A percentile compares a stretch with the other conserved stretches of the same genome.
Evolutionary conservation across 2,329 filamentous ascomycete species (phyloP).

Genomic region (Didymella pomorum): DNA sequence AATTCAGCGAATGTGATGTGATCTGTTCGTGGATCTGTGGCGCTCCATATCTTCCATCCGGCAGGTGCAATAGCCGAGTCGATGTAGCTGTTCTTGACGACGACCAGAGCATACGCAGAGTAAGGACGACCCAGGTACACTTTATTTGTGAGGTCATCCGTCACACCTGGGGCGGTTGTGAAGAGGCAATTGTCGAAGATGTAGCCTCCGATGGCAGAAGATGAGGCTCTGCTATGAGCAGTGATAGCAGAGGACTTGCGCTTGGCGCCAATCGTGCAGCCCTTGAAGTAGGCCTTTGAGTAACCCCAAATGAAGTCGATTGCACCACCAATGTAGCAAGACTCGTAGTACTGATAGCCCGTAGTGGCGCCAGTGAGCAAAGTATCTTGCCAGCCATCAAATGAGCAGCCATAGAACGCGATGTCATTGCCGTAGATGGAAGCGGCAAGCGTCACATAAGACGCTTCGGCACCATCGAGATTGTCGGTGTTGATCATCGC

Average conservation of each 20-base stretch:
- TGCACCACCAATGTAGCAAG: slow-evolving; percentile 64
- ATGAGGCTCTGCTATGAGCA: slow-evolving; percentile 33
- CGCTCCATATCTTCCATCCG: slow-evolving; percentile 66
- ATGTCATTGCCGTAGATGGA: slow-evolving; percentile 59
- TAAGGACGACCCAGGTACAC: slow-evolving; percentile 62
- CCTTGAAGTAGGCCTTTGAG: slow-evolving; percentile 60
- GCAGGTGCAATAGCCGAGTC: slow-evolving; percentile 62
- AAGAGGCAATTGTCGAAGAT: slow-evolving; percentile 62
- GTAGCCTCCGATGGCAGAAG: slow-evolving; percentile 53
- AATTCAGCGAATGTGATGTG: slow-evolving; percentile 66
- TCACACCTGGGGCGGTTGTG: slow-evolving; percentile 47
- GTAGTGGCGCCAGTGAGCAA: slow-evolving; percentile 41
- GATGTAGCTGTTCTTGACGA: slow-evolving; percentile 60
- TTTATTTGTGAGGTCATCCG: slow-evolving; percentile 45
- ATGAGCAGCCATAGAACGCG: slow-evolving; percentile 64
- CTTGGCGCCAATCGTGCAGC: slow-evolving; percentile 56
- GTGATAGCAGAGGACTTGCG: slow-evolving; percentile 44
- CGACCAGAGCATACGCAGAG: slow-evolving; percentile 57
- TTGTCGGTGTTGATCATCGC: slow-evolving; percentile 54
- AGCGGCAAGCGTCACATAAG: slow-evolving; percentile 59
- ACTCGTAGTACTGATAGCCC: slow-evolving; percentile 64
- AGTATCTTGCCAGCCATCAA: slow-evolving; percentile 66
- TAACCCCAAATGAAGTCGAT: slow-evolving; percentile 67
- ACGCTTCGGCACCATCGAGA: slow-evolving; percentile 53
- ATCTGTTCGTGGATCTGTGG: slow-evolving; percentile 56